Evolutionary conservation across 2,329 filamentous ascomycete species (phyloP).

Genomic region (Nothophoma quercina): DNA sequence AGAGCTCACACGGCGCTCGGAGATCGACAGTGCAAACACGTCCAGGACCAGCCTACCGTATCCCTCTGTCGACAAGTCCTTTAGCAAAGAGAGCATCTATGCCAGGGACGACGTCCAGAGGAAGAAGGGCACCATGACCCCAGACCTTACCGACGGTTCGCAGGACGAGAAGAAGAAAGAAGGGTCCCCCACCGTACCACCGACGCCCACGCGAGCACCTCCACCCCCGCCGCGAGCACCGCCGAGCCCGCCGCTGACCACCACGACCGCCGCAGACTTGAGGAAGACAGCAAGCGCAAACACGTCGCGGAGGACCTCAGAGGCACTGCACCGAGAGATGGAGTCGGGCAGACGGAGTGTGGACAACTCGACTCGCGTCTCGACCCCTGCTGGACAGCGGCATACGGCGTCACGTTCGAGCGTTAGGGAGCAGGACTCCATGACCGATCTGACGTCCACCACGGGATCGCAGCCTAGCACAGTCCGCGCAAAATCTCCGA

Average conservation of each 20-base stretch:
- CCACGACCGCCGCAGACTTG: conserved; percentile 51
- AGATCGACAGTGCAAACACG: conserved; percentile 44
- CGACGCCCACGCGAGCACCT: conserved; percentile 25
- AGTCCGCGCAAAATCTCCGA: conserved; percentile 42
- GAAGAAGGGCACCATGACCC: conserved; percentile 44
- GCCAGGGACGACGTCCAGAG: conserved; percentile 56
- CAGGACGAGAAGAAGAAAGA: conserved; percentile 37
- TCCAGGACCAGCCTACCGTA: conserved; percentile 67
- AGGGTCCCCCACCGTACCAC: conserved; percentile 15
- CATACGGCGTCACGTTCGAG: conserved; percentile 52
- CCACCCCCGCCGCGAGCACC: conserved; percentile 47
- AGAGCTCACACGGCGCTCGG: conserved; percentile 56
- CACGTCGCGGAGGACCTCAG: conserved; percentile 53
- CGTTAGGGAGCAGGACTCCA: conserved; percentile 50
- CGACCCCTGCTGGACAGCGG: conserved; percentile 45
- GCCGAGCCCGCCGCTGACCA: conserved; percentile 58
- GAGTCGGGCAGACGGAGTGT: conserved; percentile 51
- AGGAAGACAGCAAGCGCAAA: conserved; percentile 54
- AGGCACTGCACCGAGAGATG: conserved; percentile 46
- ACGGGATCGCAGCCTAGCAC: conserved; percentile 52
- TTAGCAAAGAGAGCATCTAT: conserved; percentile 85
- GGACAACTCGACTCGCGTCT: conserved; percentile 50
- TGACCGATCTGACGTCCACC: conserved; percentile 54
- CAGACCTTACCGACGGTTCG: conserved; percentile 52
- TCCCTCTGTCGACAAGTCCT: conserved; percentile 85